A percentile compares a stretch with the other conserved stretches of the same genome.
Conservation (phyloP, 129 eudicot genomes). For the Helichrysum umbraculigerum region DNA sequence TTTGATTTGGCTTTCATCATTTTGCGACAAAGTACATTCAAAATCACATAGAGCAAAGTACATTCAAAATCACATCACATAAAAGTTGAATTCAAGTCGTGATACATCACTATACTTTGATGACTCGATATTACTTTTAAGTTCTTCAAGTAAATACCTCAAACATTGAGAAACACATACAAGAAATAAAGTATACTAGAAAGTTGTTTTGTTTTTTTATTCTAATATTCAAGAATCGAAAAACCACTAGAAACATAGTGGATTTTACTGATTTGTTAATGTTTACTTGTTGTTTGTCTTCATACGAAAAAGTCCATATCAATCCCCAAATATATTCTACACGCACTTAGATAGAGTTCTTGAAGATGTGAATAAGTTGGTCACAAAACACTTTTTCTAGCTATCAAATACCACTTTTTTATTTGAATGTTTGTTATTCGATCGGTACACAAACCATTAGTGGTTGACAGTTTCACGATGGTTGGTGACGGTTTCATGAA, state of each 20-base stretch:
- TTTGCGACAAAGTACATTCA: too few relatives aligned
- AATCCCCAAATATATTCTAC: conserved; percentile 43
- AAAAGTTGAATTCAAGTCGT: neutral
- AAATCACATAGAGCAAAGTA: too few relatives aligned
- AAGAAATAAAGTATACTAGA: conserved; percentile 13
- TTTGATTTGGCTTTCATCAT: too few relatives aligned
- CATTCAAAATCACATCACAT: too few relatives aligned
- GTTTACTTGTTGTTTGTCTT: conserved; percentile 18
- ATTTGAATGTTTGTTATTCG: neutral
- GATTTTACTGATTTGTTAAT: conserved; percentile 3
- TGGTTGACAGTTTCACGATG: too few relatives aligned
- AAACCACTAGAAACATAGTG: neutral
- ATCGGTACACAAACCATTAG: neutral
- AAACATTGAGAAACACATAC: neutral
- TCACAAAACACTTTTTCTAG: conserved; percentile 12
- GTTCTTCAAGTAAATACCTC: neutral
- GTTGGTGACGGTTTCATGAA: too few relatives aligned
- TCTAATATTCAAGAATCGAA: neutral
- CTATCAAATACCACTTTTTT: neutral
- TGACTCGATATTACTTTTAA: neutral
- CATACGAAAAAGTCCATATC: conserved; percentile 30
- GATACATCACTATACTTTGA: neutral
- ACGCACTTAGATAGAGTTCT: conserved; percentile 29
- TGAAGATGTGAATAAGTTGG: conserved; percentile 29
- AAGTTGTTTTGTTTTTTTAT: conserved; percentile 6